phyloP scores from a whole-genome alignment of 441 rosid species.

The Adansonia rubrostipa region DNA sequence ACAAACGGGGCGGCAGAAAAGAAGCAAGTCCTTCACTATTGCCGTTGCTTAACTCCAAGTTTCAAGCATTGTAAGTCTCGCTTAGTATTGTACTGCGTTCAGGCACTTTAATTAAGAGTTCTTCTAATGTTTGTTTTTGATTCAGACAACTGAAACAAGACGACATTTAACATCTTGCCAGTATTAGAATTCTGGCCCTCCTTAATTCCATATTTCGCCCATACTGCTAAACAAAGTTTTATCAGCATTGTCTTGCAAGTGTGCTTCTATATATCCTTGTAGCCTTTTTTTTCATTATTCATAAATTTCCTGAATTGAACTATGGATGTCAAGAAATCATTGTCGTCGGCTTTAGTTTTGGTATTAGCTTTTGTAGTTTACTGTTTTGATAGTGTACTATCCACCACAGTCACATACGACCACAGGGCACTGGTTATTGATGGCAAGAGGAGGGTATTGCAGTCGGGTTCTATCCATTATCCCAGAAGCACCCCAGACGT shows the following conservation, averaged over 20 bases:
- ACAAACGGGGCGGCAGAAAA: conserved; percentile 10
- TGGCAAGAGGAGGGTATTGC: conserved; percentile 69
- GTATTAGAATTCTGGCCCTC: neutral
- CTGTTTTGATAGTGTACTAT: conserved; percentile 33
- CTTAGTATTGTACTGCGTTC: neutral
- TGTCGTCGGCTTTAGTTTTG: conserved; percentile 33
- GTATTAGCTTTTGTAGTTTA: conserved; percentile 36
- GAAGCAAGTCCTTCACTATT: neutral
- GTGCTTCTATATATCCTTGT: neutral
- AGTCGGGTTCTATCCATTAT: conserved; percentile 67
- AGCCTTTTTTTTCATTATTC: neutral
- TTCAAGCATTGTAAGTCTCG: conserved; percentile 25
- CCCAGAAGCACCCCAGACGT: conserved; percentile 67
- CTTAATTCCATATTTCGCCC: conserved; percentile 1
- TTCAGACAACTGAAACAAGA: conserved; percentile 22
- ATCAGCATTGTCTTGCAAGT: neutral
- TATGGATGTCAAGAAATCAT: conserved; percentile 32
- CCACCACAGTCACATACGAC: conserved; percentile 56
- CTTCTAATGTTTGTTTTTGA: neutral
- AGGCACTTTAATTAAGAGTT: neutral
- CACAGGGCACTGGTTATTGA: conserved; percentile 60
- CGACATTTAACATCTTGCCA: neutral
- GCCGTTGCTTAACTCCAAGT: neutral
- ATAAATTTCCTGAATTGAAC: neutral
- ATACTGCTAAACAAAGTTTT: neutral